These are phyloP conservation scores for Eryngium alpinum DNA, from an alignment of 140 eudicot genomes.

Conservation along the genomic window DNA sequence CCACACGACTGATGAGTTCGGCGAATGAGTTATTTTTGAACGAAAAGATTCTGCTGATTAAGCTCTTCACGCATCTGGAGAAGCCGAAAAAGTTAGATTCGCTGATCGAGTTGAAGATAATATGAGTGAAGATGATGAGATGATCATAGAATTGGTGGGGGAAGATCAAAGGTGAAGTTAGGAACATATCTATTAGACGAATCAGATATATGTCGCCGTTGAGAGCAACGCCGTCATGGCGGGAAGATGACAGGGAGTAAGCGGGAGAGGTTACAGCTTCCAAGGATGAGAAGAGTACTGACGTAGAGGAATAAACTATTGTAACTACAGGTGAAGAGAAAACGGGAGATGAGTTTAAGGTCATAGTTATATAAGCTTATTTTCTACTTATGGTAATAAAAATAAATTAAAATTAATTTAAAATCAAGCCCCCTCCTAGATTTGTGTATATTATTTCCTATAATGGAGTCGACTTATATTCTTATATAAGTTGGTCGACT, in stretches of 20 bases:
- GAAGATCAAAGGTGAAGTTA: constrained; percentile 35
- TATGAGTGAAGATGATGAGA: constrained; percentile 9
- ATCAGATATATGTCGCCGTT: constrained; percentile 86
- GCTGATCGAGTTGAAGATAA: constrained; percentile 23
- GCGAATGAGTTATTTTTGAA: constrained; percentile 80
- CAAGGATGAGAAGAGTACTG: constrained; percentile 19
- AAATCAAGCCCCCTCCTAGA: too few relatives aligned
- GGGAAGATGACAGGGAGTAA: constrained; percentile 21
- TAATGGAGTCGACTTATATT: too few relatives aligned
- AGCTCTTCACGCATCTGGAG: constrained; percentile 61
- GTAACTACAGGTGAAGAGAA: neutral
- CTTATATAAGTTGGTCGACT: too few relatives aligned
- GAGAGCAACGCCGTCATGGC: constrained; percentile 28
- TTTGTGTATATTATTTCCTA: too few relatives aligned
- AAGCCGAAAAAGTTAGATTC: constrained; percentile 49
- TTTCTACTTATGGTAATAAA: too few relatives aligned
- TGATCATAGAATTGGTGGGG: constrained; percentile 24
- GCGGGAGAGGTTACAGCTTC: constrained; percentile 16
- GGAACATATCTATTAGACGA: constrained; percentile 51
- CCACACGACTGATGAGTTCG: constrained; percentile 55
- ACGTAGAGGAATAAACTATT: too few relatives aligned
- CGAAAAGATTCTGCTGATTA: constrained; percentile 92
- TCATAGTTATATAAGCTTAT: too few relatives aligned
- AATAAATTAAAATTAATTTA: too few relatives aligned
- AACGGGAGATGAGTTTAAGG: constrained; percentile 27